Conservation (phyloP, 163 green algal genomes). For the Scenedesmus sp. region DNA sequence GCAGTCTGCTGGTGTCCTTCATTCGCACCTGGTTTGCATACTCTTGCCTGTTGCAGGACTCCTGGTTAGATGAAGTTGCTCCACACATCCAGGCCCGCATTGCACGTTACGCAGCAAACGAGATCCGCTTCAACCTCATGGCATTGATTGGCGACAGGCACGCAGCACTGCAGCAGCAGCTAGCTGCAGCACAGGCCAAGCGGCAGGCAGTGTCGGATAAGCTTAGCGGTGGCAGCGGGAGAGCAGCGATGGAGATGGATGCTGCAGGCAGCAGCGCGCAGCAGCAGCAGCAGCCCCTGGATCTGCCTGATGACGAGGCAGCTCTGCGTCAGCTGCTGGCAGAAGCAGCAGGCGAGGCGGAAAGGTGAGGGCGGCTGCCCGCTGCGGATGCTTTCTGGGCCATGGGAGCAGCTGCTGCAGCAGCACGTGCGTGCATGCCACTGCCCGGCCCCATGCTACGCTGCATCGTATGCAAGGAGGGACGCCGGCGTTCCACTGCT, state of each 20-base stretch:
- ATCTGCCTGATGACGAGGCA: slow-evolving; percentile 45
- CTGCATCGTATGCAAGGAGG: too few species aligned
- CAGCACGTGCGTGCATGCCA: neutral
- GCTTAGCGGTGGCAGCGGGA: slow-evolving; percentile 38
- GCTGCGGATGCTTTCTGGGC: too few species aligned
- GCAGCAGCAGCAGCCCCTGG: slow-evolving; percentile 2
- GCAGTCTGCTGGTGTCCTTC: too few species aligned
- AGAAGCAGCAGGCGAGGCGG: slow-evolving; percentile 54
- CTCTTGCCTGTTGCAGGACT: slow-evolving; percentile 63
- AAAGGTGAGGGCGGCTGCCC: slow-evolving; percentile 14
- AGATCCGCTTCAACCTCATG: slow-evolving; percentile 99
- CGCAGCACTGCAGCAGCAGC: slow-evolving; percentile 15
- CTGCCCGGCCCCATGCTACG: neutral
- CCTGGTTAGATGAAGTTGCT: slow-evolving; percentile 85
- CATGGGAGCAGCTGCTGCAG: too few species aligned
- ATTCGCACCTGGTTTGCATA: neutral
- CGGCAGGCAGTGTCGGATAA: slow-evolving; percentile 42
- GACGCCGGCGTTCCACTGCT: too few species aligned
- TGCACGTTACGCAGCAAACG: slow-evolving; percentile 84
- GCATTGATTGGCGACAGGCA: slow-evolving; percentile 81
- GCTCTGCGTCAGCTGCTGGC: slow-evolving; percentile 56
- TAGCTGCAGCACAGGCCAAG: slow-evolving; percentile 44
- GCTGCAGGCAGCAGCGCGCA: slow-evolving; percentile 35
- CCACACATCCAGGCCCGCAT: slow-evolving; percentile 90
- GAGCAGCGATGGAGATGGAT: slow-evolving; percentile 38